A percentile compares a stretch with the other conserved stretches of the same genome.
These are phyloP conservation scores for Flaveria robusta DNA, from an alignment of 129 eudicot genomes.

Conservation along the genomic window DNA sequence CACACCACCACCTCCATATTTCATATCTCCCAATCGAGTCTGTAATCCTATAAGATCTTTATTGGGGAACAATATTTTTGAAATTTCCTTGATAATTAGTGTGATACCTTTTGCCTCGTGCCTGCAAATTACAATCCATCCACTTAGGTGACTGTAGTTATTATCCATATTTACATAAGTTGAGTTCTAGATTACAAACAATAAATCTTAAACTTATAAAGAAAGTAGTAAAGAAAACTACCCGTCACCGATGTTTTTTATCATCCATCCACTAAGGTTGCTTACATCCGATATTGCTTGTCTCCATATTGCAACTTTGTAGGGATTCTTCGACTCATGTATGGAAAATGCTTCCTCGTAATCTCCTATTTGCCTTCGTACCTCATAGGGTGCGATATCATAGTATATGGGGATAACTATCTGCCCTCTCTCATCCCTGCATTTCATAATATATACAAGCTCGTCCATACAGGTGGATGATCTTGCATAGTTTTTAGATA, in stretches of 20 bases:
- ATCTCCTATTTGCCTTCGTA: neutral
- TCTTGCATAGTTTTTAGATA: conserved; percentile 7
- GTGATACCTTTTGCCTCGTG: neutral
- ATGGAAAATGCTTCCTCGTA: neutral
- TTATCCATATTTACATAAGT: neutral
- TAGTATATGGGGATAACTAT: neutral
- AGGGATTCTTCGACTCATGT: neutral
- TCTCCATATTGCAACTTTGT: conserved; percentile 7
- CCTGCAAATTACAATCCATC: neutral
- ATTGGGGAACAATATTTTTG: neutral
- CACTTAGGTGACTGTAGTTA: no score
- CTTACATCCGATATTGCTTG: neutral
- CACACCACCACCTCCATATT: neutral
- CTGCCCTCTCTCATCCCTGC: neutral
- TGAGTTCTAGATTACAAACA: neutral
- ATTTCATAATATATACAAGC: neutral
- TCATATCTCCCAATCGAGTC: neutral
- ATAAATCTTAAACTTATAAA: neutral
- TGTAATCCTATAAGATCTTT: conserved; percentile 6
- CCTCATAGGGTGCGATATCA: neutral
- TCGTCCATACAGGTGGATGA: neutral
- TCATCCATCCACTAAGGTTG: conserved; percentile 10
- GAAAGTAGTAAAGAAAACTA: neutral
- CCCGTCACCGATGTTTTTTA: neutral
- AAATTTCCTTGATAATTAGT: conserved; percentile 4